Conservation (phyloP, 192 early-diverging fungal genomes). For the Coemansia sp. region DNA sequence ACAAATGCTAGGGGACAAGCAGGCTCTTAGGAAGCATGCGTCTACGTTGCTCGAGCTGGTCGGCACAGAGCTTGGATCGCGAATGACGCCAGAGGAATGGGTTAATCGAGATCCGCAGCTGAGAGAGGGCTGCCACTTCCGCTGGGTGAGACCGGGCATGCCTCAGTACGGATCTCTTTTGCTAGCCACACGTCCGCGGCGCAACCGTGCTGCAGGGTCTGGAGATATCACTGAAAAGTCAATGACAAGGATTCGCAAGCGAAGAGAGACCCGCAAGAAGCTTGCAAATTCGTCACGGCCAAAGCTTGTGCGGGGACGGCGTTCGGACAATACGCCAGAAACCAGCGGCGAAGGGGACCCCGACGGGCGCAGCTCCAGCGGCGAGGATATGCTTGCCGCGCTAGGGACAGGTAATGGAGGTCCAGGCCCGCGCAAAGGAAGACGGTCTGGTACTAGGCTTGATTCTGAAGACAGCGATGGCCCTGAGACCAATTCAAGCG, state of each 20-base stretch:
- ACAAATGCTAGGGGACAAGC: conserved; percentile 39
- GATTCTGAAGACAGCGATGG: conserved; percentile 6
- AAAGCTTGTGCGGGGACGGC: conserved; percentile 37
- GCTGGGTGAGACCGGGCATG: conserved; percentile 51
- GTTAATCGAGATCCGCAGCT: conserved; percentile 49
- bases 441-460: neutral
- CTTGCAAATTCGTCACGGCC: neutral
- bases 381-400: conserved; percentile 17
- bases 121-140: conserved; percentile 49
- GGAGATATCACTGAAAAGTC: conserved; percentile 14
- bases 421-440: neutral
- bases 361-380: neutral
- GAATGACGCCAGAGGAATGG: conserved; percentile 50
- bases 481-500: neutral
- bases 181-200: conserved; percentile 42
- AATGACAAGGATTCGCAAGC: conserved; percentile 31
- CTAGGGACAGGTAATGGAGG: conserved; percentile 19
- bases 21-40: conserved; percentile 18
- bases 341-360: neutral
- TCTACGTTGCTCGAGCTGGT: conserved; percentile 26
- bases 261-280: conserved; percentile 14
- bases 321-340: conserved; percentile 10
- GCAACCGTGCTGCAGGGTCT: conserved; percentile 17
- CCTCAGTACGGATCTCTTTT: conserved; percentile 37
- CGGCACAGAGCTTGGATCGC: conserved; percentile 28